These are phyloP conservation scores for Tetraselmis chui DNA, from an alignment of 139 green algal genomes.

Conservation along the genomic window DNA sequence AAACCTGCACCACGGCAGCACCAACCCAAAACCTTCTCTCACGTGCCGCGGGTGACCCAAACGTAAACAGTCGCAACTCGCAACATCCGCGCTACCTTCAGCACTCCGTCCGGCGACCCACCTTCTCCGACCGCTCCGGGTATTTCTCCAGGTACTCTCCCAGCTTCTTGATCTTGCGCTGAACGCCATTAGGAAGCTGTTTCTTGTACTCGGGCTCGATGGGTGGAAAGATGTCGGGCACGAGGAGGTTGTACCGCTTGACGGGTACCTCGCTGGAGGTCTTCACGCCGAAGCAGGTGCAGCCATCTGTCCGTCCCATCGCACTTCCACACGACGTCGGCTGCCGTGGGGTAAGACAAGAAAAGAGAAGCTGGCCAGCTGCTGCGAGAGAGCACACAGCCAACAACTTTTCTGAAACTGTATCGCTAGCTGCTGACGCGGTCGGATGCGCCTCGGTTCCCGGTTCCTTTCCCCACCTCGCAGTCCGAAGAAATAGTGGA, in stretches of 20 bases:
- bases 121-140: constrained; percentile 42
- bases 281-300: constrained; percentile 49
- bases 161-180: constrained; percentile 45
- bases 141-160: constrained; percentile 47
- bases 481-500: too few relatives aligned
- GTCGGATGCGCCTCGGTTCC: too few relatives aligned
- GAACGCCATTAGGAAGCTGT: constrained; percentile 15
- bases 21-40: not conserved
- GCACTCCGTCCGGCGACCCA: too few relatives aligned
- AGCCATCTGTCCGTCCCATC: constrained; percentile 4
- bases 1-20: constrained; percentile 28
- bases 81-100: not conserved
- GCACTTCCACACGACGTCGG: too few relatives aligned
- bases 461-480: too few relatives aligned
- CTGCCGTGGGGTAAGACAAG: too few relatives aligned
- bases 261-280: constrained; percentile 31
- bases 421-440: too few relatives aligned
- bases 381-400: too few relatives aligned
- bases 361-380: too few relatives aligned
- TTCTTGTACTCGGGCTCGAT: constrained; percentile 23
- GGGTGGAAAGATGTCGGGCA: constrained; percentile 45
- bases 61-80: not conserved
- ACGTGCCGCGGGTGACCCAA: not conserved
- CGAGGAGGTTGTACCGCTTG: constrained; percentile 56
- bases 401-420: too few relatives aligned